A percentile compares a stretch with the other conserved stretches of the same genome.
Evolutionary conservation across 371 early-diverging fungal genomes (phyloP).

Genomic region (Apophysomyces trapeziformis): DNA sequence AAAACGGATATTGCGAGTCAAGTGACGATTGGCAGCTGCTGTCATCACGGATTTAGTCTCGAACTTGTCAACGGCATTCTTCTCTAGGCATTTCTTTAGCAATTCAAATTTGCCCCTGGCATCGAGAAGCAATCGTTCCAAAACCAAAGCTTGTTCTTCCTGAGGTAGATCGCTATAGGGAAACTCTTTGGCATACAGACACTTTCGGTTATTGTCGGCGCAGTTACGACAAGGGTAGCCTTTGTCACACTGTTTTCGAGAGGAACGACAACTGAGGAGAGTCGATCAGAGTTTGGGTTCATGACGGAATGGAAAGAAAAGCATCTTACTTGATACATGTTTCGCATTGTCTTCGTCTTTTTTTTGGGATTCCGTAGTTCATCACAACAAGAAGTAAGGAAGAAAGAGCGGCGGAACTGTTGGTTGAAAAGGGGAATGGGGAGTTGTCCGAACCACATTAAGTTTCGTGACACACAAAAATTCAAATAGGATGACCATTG

Average conservation of each 20-base stretch:
- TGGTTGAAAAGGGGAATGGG: slow-evolving; percentile 3
- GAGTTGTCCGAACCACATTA: slow-evolving; percentile 7
- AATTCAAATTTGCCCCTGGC: slow-evolving; percentile 25
- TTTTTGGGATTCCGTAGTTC: slow-evolving; percentile 15
- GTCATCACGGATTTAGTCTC: slow-evolving; percentile 25
- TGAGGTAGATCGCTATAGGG: slow-evolving; percentile 20
- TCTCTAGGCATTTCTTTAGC: slow-evolving; percentile 21
- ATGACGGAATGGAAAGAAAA: background rate
- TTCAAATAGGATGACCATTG: background rate
- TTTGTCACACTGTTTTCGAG: slow-evolving; percentile 35
- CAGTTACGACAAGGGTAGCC: slow-evolving; percentile 27
- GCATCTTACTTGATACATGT: slow-evolving; percentile 28
- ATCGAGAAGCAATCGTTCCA: slow-evolving; percentile 28
- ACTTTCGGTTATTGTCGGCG: slow-evolving; percentile 26
- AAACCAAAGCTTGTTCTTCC: slow-evolving; percentile 24
- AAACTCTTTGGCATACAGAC: slow-evolving; percentile 31
- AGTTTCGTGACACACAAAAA: slow-evolving; percentile 6
- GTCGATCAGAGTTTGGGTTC: background rate
- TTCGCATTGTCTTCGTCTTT: slow-evolving; percentile 26
- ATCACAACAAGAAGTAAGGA: background rate
- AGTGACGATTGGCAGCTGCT: slow-evolving; percentile 16
- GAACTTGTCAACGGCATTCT: slow-evolving; percentile 21
- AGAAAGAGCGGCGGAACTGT: background rate
- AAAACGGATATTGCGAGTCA: slow-evolving; percentile 27
- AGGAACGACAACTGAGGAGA: slow-evolving; percentile 26